Conservation (phyloP, 2,329 filamentous ascomycete species). For the Cladosporium sp. region DNA sequence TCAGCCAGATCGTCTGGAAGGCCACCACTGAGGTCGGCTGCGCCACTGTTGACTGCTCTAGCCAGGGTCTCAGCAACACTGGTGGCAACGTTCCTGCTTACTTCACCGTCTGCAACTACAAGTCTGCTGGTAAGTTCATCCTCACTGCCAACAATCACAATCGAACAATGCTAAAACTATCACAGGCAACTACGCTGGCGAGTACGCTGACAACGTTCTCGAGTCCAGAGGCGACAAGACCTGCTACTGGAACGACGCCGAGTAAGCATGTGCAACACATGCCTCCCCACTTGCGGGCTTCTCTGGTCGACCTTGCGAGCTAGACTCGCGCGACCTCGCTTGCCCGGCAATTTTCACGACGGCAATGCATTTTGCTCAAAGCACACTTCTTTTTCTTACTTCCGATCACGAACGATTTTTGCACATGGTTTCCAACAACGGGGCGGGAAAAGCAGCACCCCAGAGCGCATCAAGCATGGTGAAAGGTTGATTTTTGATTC, state of each 20-base stretch:
- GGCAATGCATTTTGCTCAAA: slow-evolving; percentile 11
- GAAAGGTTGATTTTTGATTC: too few relatives aligned
- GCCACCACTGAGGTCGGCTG: slow-evolving; percentile 61
- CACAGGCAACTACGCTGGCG: slow-evolving; percentile 51
- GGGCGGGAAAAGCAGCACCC: slow-evolving; percentile 1
- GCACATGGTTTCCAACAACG: slow-evolving; percentile 3
- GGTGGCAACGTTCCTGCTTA: slow-evolving; percentile 47
- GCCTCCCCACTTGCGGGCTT: slow-evolving; percentile 1
- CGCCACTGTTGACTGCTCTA: slow-evolving; percentile 51
- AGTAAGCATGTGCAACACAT: not conserved
- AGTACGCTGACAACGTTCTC: slow-evolving; percentile 52
- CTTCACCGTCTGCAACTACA: slow-evolving; percentile 90
- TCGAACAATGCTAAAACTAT: not conserved
- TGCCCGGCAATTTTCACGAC: slow-evolving; percentile 5
- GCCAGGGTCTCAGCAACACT: slow-evolving; percentile 47
- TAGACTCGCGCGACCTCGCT: slow-evolving; percentile 2
- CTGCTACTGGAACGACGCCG: slow-evolving; percentile 29
- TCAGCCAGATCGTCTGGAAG: slow-evolving; percentile 72
- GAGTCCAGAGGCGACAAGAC: slow-evolving; percentile 28
- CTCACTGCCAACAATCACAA: not conserved
- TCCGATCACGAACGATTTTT: not conserved
- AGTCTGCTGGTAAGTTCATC: slow-evolving; percentile 58
- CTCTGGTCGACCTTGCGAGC: slow-evolving; percentile 7
- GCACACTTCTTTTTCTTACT: slow-evolving; percentile 7
- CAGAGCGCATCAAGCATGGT: slow-evolving; percentile 11